Evolutionary conservation across 2,329 filamentous ascomycete species (phyloP), one percentile per base, ranked within the genome.

Genomic region (Elsinoe ampelina): DNA sequence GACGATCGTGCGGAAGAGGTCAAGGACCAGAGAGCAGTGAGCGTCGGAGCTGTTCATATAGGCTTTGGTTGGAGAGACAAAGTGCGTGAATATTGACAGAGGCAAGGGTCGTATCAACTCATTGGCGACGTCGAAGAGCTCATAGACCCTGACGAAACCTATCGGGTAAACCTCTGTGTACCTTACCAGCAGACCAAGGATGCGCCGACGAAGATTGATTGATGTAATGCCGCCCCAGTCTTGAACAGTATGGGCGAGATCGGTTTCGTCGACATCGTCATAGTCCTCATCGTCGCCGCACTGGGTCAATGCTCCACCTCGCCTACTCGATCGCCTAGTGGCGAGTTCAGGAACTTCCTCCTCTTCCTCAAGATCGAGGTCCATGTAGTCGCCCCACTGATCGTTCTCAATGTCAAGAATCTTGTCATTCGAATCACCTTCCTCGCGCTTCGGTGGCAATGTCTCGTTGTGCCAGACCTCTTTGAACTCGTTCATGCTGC

Each of bases 401-500:
- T 79, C 76, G 26, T 83, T 80, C 12, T 83, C 79, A 5, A 85
- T 67, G 57, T 85, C 80, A 7, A 84, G 51, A 52, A 64, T 60
- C 55, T 66, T 71, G 26, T 69, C 62, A 2, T 71, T 70, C 34
- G 75, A 69, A 61, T 80, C 81, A 17, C 79, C 71, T 62, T 81
- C 81, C 26, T 48, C 50, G 54, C 71, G 72, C 45, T 63, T 73
- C 60, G 63, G 71, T 60, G 71, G 75, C 58, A 71, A 77, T 1
- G 79, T 80, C 69, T 91, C 87, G 54, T 81, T 80, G 19, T 78
- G 75, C 71, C 87, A 92, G 3, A 91, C 72, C 64, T 88, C 83
- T 2, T 74, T 75, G 63, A 83, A 89, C 6, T 80, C 74, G 1
- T 73, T 77, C 39, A 77, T 68, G 3, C 69, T 68, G 13, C 80